Conservation (phyloP, 2,329 filamentous ascomycete species). For the Lecanicillium sp. region DNA sequence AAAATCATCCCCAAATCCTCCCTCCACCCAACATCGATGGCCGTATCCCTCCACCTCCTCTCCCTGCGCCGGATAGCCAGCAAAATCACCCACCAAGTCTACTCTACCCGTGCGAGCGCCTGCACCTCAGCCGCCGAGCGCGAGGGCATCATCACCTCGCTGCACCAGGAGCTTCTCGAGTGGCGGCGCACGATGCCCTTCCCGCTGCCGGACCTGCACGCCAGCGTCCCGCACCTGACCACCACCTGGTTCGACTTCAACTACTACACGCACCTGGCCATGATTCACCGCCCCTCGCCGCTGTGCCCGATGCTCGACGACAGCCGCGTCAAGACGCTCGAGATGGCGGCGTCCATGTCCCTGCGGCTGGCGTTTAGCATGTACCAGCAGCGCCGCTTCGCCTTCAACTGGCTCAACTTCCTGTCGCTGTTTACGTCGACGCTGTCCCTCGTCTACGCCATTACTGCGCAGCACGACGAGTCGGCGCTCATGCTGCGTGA, state of each 20-base stretch:
- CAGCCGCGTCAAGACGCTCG: conserved; percentile 26
- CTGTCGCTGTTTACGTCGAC: conserved; percentile 32
- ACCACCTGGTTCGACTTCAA: conserved; percentile 40
- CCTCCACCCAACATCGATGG: conserved; percentile 26
- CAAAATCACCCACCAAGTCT: conserved; percentile 29
- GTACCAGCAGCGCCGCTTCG: conserved; percentile 29
- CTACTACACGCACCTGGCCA: conserved; percentile 36
- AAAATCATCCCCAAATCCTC: conserved; percentile 14
- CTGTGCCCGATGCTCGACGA: conserved; percentile 28
- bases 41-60: conserved; percentile 34
- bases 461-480: conserved; percentile 15
- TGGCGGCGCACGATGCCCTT: conserved; percentile 38
- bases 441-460: conserved; percentile 34
- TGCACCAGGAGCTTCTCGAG: conserved; percentile 32
- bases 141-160: conserved; percentile 22
- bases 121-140: conserved; percentile 15
- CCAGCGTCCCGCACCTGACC: conserved; percentile 32
- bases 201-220: conserved; percentile 29
- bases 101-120: conserved; percentile 19
- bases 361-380: conserved; percentile 31
- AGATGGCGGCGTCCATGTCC: conserved; percentile 31
- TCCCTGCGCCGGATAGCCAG: conserved; percentile 31
- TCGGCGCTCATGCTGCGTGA: too few species aligned
- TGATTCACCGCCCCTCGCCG: conserved; percentile 37
- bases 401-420: conserved; percentile 34